A percentile compares a stretch with the other conserved stretches of the same genome.
Conservation (phyloP, 805 yeast genomes). For the Lachancea dasiensis region DNA sequence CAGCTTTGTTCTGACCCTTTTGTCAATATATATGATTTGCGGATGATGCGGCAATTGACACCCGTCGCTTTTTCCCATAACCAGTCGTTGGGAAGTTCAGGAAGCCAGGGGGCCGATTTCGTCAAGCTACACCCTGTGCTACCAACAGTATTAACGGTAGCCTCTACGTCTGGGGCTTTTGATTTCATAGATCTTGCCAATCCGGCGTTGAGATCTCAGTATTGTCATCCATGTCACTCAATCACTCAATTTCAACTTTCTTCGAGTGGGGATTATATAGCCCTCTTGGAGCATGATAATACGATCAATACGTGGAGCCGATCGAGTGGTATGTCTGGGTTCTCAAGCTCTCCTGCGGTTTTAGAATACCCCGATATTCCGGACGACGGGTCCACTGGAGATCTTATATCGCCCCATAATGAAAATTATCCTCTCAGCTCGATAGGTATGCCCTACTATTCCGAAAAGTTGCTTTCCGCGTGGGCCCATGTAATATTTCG, state of each 20-base stretch:
- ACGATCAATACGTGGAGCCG: slow-evolving; percentile 36
- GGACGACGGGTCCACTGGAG: slow-evolving; percentile 30
- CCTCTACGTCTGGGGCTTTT: slow-evolving; percentile 72
- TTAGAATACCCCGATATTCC: slow-evolving; percentile 52
- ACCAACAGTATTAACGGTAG: slow-evolving; percentile 68
- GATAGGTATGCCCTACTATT: slow-evolving; percentile 84
- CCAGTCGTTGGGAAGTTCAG: slow-evolving; percentile 37
- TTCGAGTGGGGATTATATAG: slow-evolving; percentile 67
- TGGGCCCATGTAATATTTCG: slow-evolving; percentile 67
- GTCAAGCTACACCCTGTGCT: slow-evolving; percentile 82
- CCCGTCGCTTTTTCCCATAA: slow-evolving; percentile 74
- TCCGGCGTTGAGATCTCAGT: slow-evolving; percentile 44
- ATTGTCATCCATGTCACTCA: slow-evolving; percentile 33
- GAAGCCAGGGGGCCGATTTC: slow-evolving; percentile 65
- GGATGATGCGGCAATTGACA: slow-evolving; percentile 61
- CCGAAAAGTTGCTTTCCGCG: slow-evolving; percentile 67
- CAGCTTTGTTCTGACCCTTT: slow-evolving; percentile 64
- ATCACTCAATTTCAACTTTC: slow-evolving; percentile 33
- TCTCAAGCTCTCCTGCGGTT: slow-evolving; percentile 34
- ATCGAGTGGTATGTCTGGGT: slow-evolving; percentile 18
- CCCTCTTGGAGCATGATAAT: slow-evolving; percentile 60
- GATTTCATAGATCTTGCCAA: slow-evolving; percentile 80
- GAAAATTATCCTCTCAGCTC: slow-evolving; percentile 53
- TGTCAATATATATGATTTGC: slow-evolving; percentile 73
- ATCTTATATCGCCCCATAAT: slow-evolving; percentile 36